phyloP scores from a whole-genome alignment of 495 filamentous ascomycete genomes.

The Talaromyces proteolyticus region DNA sequence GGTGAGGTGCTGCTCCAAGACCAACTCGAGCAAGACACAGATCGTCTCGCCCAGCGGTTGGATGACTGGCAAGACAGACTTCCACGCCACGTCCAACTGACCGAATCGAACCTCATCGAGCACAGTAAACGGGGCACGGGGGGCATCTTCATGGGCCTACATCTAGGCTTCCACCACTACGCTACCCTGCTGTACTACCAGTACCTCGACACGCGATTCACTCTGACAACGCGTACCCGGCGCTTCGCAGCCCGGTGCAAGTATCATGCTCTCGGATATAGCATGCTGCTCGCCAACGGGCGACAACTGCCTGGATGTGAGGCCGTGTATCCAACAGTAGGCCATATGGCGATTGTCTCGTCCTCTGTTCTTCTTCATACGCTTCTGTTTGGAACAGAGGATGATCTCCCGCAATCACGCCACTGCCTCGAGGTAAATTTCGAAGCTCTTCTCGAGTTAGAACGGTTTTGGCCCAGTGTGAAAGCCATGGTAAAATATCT shows the following conservation, averaged over 20 bases:
- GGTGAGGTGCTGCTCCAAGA: background rate
- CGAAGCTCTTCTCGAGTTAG: background rate
- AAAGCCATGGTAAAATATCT: background rate
- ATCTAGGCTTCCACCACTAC: conserved; percentile 1
- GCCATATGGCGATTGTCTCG: background rate
- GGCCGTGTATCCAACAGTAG: background rate
- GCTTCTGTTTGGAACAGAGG: background rate
- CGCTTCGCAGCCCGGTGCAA: background rate
- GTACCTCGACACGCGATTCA: background rate
- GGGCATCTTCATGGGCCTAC: background rate
- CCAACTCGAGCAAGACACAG: background rate
- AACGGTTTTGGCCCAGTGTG: background rate
- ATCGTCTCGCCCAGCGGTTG: background rate
- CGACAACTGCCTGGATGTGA: background rate
- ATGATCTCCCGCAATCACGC: background rate
- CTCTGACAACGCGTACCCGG: background rate
- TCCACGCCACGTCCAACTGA: background rate
- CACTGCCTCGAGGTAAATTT: background rate
- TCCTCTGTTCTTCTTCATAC: background rate
- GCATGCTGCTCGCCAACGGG: background rate
- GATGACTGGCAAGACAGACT: background rate
- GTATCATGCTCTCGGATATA: conserved; percentile 1
- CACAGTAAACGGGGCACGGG: background rate
- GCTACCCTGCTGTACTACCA: background rate
- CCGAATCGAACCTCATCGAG: background rate